A percentile compares a stretch with the other conserved stretches of the same genome.
Evolutionary conservation across 768 basidiomycete species (phyloP).

Genomic region (Tylopilus sp.): DNA sequence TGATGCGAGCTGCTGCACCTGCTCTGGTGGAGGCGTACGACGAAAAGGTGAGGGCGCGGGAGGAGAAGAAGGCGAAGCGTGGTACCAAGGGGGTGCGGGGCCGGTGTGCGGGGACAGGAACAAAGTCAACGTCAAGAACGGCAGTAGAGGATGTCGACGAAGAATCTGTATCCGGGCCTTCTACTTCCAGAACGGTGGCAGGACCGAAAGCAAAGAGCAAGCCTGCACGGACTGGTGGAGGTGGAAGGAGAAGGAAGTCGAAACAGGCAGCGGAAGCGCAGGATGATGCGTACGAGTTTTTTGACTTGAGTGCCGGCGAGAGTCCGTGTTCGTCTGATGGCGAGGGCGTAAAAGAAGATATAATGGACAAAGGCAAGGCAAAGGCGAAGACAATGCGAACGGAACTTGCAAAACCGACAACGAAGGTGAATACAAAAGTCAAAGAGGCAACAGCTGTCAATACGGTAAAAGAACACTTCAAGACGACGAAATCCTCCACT

Average conservation of each 20-base stretch:
- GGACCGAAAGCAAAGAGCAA: constrained; percentile 10
- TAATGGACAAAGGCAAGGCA: constrained; percentile 11
- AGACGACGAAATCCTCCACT: constrained; percentile 8
- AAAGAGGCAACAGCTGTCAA: background rate
- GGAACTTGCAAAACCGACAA: background rate
- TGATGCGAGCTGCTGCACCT: constrained; percentile 68
- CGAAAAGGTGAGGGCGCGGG: constrained; percentile 50
- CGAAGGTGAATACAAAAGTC: background rate
- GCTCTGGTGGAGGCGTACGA: constrained; percentile 61
- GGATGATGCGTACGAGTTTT: constrained; percentile 25
- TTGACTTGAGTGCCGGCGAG: constrained; percentile 25
- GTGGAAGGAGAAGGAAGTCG: constrained; percentile 15
- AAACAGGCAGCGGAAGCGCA: constrained; percentile 25
- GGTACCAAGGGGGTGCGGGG: constrained; percentile 19
- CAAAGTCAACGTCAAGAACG: background rate
- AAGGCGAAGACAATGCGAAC: background rate
- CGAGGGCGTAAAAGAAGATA: background rate
- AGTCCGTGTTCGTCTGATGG: constrained; percentile 20
- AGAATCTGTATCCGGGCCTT: background rate
- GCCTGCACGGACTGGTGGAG: background rate
- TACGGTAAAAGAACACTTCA: constrained; percentile 11
- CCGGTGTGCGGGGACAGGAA: background rate
- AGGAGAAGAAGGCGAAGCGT: constrained; percentile 35
- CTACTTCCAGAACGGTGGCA: constrained; percentile 1
- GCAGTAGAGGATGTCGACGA: background rate